Evolutionary conservation across 495 filamentous ascomycete genomes (phyloP), one percentile per base, ranked within the genome.

Genomic region (Penicillium samsonianum): DNA sequence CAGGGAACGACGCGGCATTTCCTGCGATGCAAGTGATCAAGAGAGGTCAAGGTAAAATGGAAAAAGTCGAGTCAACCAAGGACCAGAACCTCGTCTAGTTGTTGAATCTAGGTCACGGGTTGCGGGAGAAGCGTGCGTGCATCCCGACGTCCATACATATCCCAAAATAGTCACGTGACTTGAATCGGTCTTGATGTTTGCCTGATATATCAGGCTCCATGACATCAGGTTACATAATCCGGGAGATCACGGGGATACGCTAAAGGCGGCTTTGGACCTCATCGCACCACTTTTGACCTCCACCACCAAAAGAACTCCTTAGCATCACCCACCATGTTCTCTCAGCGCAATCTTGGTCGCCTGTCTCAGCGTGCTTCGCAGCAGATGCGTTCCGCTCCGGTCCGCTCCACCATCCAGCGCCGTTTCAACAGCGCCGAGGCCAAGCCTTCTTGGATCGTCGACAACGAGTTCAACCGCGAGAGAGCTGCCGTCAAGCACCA

Each of bases 401-500:
- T 84, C 67, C 87, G 87, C 69, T 74, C 74, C 47, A 70, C 80
- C 49, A 64, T 83, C 64, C 85, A 87, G 78, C 87, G 87, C 68
- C 88, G 90, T 65, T 77, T 87, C 62, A 86, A 84, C 73, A 87
- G 83, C 77, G 75, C 75, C 68, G 65, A 77, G 60, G 50, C 63
- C 58, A 73, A 76, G 67, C 67, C 68, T 57, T 64, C 69, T 11
- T 79, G 85, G 84, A 61, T 71, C 72, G 63, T 77, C 62, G 89
- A 94, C 81, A 96, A 93, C 76, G 81, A 82, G 62, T 97, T 97
- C 82, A 86, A 93, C 75, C 84, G 86, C 55, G 91, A 97, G 81
- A 83, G 92, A 63, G 78, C 81, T 69, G 85, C 83, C 56, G 87
- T 95, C 69, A 92, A 95, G 82, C 82, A 89, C 64, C 92, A 97